Evolutionary conservation across 2,329 filamentous ascomycete species (phyloP).

Genomic region (Exophiala lecanii-corni): DNA sequence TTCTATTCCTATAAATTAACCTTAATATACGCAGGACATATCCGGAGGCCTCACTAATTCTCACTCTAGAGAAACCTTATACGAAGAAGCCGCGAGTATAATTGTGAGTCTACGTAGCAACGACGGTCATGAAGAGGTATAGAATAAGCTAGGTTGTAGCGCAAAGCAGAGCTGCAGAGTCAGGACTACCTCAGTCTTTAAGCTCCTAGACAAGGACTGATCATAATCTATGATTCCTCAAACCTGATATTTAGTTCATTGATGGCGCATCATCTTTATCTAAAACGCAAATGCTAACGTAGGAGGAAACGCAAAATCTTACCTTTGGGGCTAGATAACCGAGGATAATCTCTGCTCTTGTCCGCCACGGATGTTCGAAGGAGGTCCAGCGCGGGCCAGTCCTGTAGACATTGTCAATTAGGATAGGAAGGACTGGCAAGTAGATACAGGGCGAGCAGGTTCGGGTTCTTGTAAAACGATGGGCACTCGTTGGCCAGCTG

Average conservation of each 20-base stretch:
- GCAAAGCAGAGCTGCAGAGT: constrained; percentile 22
- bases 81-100: constrained; percentile 24
- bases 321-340: too few relatives aligned
- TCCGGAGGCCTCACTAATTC: background rate
- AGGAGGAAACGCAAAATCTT: too few relatives aligned
- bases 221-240: constrained; percentile 6
- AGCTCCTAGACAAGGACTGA: constrained; percentile 22
- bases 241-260: background rate
- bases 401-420: too few relatives aligned
- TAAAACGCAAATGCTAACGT: too few relatives aligned
- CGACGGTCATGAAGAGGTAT: constrained; percentile 13
- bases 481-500: too few relatives aligned
- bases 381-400: too few relatives aligned
- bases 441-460: too few relatives aligned
- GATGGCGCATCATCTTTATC: too few relatives aligned
- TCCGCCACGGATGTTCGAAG: too few relatives aligned
- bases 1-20: background rate
- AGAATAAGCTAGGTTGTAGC: constrained; percentile 23
- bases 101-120: constrained; percentile 25
- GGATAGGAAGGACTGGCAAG: too few relatives aligned
- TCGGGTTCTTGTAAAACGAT: too few relatives aligned
- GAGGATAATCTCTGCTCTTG: too few relatives aligned
- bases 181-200: constrained; percentile 24
- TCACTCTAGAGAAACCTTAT: constrained; percentile 16
- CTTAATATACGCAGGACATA: background rate